Percentiles rank a stretch among this genome's conserved stretches.
Conservation (phyloP, 1,284 basidiomycete species). For the Gomphus sp. region DNA sequence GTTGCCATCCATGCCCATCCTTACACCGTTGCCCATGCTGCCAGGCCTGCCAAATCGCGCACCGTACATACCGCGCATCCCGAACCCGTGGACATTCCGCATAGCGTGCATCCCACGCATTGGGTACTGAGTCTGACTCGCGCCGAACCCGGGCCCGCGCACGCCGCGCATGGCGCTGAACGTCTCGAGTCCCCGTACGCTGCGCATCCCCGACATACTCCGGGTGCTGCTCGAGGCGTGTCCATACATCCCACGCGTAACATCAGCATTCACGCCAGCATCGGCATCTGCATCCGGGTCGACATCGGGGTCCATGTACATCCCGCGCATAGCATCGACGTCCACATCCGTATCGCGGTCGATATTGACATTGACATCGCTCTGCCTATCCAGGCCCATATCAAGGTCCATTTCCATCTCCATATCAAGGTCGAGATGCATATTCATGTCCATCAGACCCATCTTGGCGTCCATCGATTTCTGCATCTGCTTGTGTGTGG, state of each 20-base stretch:
- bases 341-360: neutral
- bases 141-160: too few relatives aligned
- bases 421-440: slow-evolving; percentile 17
- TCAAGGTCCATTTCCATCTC: slow-evolving; percentile 19
- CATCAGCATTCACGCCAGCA: neutral
- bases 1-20: neutral
- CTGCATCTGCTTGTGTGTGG: too few relatives aligned
- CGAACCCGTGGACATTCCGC: too few relatives aligned
- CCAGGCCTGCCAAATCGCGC: too few relatives aligned
- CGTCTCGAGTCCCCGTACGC: slow-evolving; percentile 6
- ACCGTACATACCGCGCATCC: too few relatives aligned
- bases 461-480: too few relatives aligned
- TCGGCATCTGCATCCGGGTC: slow-evolving; percentile 11
- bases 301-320: slow-evolving; percentile 17
- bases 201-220: too few relatives aligned
- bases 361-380: neutral
- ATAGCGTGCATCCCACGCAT: too few relatives aligned
- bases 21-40: neutral
- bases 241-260: neutral
- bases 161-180: slow-evolving; percentile 1
- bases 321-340: neutral
- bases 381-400: slow-evolving; percentile 16
- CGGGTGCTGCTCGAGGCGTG: too few relatives aligned
- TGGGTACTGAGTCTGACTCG: too few relatives aligned
- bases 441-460: too few relatives aligned